These are phyloP conservation scores for Lepiota brunneoincarnata DNA, from an alignment of 768 basidiomycete genomes.

Conservation along the genomic window DNA sequence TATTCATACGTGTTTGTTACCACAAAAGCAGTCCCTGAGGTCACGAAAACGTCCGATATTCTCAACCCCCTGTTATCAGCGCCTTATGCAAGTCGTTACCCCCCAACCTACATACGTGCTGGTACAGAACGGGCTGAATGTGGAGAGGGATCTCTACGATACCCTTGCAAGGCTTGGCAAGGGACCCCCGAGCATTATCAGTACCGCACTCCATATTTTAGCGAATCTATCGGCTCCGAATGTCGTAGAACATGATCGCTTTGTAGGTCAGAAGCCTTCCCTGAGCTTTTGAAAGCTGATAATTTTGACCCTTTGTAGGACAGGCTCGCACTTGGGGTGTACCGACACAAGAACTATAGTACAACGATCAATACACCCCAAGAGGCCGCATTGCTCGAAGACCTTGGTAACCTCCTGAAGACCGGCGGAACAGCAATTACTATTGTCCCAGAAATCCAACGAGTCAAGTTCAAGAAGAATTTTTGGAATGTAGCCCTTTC, in stretches of 20 bases:
- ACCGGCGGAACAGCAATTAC: conserved; percentile 45
- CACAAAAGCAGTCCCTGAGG: conserved; percentile 72
- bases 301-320: conserved; percentile 36
- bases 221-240: conserved; percentile 46
- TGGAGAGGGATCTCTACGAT: conserved; percentile 64
- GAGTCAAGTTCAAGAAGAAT: conserved; percentile 60
- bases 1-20: conserved; percentile 68
- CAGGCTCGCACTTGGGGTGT: conserved; percentile 50
- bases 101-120: conserved; percentile 61
- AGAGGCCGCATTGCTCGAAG: conserved; percentile 40
- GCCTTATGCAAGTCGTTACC: conserved; percentile 40
- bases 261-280: conserved; percentile 36
- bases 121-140: conserved; percentile 70
- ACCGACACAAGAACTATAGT: conserved; percentile 41
- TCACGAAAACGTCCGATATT: conserved; percentile 51
- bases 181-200: conserved; percentile 49
- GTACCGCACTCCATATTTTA: conserved; percentile 52
- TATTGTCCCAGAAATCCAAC: conserved; percentile 58
- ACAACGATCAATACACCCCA: conserved; percentile 39
- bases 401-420: conserved; percentile 42
- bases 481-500: conserved; percentile 63
- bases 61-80: conserved; percentile 52
- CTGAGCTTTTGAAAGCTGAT: background rate
- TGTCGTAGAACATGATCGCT: conserved; percentile 48
- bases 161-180: conserved; percentile 40